Base-by-base conservation (phyloP, 768 basidiomycete genomes). In the Coprinopsis cinerea region DNA sequence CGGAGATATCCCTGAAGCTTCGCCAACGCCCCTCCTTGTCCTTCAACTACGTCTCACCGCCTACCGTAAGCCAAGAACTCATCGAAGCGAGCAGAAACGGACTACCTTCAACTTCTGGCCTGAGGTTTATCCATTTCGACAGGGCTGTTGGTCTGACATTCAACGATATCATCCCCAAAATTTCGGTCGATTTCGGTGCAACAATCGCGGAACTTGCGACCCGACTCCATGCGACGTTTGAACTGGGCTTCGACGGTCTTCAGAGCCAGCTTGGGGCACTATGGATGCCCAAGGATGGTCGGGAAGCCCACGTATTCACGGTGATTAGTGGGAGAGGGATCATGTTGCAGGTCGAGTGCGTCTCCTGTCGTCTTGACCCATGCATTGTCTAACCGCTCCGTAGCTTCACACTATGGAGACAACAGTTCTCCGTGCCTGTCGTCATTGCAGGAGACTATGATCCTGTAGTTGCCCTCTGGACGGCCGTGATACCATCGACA, bases 361-460 rank as follows among this genome's bases (percentile, higher is more conserved):
- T 74, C 53, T 51, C 45, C 25, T 18, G 45, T 47, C 27, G 54
- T 53, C 43, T 22, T 53, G 47, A 22, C 24, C 26, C 49, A 27
- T 43, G 35, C 35, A 35, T 49, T 53, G 48, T 61, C 53, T 7
- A 22, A 23, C 57, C 54, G 51, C 45, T 44, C 49, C 32, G 49
- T 23, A 86, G 85, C 51, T 59, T 79, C 41, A 62, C 69, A 27
- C 79, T 83, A 60, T 63, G 80, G 46, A 77, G 79, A 53, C 83
- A 85, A 59, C 70, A 70, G 53, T 64, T 84, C 49, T 64, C 72
- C 13, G 46, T 85, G 10, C 85, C 85, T 9, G 73, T 87, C 28
- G 58, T 75, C 14, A 67, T 87, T 44, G 76, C 83, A 0, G 64
- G 72, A 25, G 72, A 80, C 37, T 68, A 64, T 43, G 70, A 79